Percentiles rank a stretch among this genome's conserved stretches.
Conservation (phyloP, 1,139 yeast genomes). For the Spencermartinsiella ligniputridi region DNA sequence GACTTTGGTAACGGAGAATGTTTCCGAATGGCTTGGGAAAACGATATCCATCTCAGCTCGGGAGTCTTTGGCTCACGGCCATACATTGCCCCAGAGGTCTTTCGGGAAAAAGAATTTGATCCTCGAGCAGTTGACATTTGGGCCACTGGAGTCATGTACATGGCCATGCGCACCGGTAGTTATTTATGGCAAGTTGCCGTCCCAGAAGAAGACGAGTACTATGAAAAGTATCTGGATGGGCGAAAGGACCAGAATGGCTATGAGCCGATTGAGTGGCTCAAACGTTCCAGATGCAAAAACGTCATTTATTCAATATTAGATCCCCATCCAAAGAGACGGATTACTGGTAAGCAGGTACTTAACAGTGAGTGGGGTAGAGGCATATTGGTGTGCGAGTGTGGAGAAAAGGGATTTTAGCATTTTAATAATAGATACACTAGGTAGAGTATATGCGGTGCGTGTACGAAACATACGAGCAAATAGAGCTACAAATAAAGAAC, state of each 20-base stretch:
- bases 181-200: slow-evolving; percentile 89
- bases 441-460: too few species aligned
- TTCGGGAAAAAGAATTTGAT: slow-evolving; percentile 68
- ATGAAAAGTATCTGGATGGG: slow-evolving; percentile 63
- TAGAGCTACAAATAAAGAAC: too few species aligned
- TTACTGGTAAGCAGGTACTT: slow-evolving; percentile 81
- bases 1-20: slow-evolving; percentile 97
- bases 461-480: too few species aligned
- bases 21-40: slow-evolving; percentile 96
- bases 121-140: slow-evolving; percentile 91
- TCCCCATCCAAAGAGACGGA: slow-evolving; percentile 80
- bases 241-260: slow-evolving; percentile 81
- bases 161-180: slow-evolving; percentile 98
- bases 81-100: slow-evolving; percentile 96
- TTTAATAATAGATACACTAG: too few species aligned
- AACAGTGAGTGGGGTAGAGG: slow-evolving; percentile 96
- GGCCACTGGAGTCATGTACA: slow-evolving; percentile 95
- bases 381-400: slow-evolving; percentile 71
- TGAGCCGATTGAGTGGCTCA: slow-evolving; percentile 80
- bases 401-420: slow-evolving; percentile 35
- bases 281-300: slow-evolving; percentile 79
- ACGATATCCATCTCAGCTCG: slow-evolving; percentile 71
- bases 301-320: slow-evolving; percentile 89
- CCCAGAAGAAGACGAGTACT: slow-evolving; percentile 70
- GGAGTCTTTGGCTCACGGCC: slow-evolving; percentile 93